These are phyloP conservation scores for Lactarius quietus DNA, from an alignment of 768 basidiomycete genomes.

Conservation along the genomic window DNA sequence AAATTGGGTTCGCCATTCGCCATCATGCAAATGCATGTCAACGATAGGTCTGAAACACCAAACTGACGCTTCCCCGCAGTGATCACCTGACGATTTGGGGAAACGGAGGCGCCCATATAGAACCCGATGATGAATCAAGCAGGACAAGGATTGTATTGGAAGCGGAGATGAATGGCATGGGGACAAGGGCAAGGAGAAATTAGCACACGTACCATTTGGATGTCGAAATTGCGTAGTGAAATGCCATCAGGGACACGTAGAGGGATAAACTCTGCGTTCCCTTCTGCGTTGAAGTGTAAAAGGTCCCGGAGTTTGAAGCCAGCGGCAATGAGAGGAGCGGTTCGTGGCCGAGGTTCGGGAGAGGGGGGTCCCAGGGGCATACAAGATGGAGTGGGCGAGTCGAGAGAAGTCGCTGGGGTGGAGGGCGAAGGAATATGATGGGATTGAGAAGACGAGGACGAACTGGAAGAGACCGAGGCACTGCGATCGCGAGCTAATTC, in stretches of 20 bases:
- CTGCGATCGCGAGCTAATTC: conserved; percentile 32
- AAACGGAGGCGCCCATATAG: conserved; percentile 11
- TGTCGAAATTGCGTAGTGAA: conserved; percentile 81
- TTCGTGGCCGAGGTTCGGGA: conserved; percentile 13
- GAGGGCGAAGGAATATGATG: conserved; percentile 21
- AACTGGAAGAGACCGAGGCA: conserved; percentile 32
- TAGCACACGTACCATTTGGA: conserved; percentile 75
- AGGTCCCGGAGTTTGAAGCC: conserved; percentile 37
- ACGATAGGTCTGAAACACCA: conserved; percentile 3
- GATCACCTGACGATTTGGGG: conserved; percentile 17
- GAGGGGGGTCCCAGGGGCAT: conserved; percentile 21
- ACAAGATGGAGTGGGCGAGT: conserved; percentile 27
- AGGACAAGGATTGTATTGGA: background rate
- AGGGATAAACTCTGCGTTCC: conserved; percentile 64
- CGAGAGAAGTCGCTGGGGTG: conserved; percentile 25
- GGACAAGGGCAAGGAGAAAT: conserved; percentile 1
- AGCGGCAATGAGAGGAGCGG: conserved; percentile 29
- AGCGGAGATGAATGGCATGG: conserved; percentile 1
- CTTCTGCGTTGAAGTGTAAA: conserved; percentile 35
- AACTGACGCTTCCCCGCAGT: conserved; percentile 7
- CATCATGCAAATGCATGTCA: conserved; percentile 1
- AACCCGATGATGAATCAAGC: conserved; percentile 1
- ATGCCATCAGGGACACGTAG: conserved; percentile 77
- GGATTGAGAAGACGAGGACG: conserved; percentile 30
- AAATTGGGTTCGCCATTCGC: background rate